Evolutionary conservation across 257 asterid genomes (phyloP), one percentile per base, ranked within the genome.

Genomic region (Salvia miltiorrhiza): DNA sequence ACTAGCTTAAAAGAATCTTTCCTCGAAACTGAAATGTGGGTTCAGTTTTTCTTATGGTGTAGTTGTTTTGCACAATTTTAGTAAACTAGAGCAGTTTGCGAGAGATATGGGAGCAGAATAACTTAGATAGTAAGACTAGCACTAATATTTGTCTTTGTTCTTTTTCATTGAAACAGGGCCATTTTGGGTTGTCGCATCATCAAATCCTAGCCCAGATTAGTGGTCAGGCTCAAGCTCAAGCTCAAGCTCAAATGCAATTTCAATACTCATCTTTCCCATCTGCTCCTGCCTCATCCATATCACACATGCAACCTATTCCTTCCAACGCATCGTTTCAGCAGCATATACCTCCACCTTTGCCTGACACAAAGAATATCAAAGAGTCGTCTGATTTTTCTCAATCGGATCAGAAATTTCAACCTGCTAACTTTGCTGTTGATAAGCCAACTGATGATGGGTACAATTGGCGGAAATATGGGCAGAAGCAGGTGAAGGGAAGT

Each of bases 401-500:
- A 30, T 11, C 75, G 20, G 81, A 76, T 58, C 79, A 76, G 67
- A 76, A 70, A 54, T 10, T 16, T 57, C 82, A 70, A 60, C 75
- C 70, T 60, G 40, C 72, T 11, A 78, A 72, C 80, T 9, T 67
- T n/a, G 21, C 41, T 14, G 77, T 75, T 2, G 86, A 81, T 56
- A 81, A 81, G 53, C 86, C 86, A 14, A 50, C 86, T 47, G 86
- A 83, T 16, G 95, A 85, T 63, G 95, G 89, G 13, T 87, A 83
- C 72, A 85, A 84, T 48, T 87, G 95, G 95, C 77, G 95, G 14
- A 87, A 87, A 58, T 87, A 87, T 53, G 95, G 95, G 65, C 95
- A 87, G 79, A 87, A 87, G 79, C 89, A 80, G 17, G 95, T 87
- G 58, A 87, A 87, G 75, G 88, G 95, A 59, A 82, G 92, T 21